These are phyloP conservation scores for Calocybe gangraenosa DNA, from an alignment of 768 basidiomycete genomes.

Conservation along the genomic window DNA sequence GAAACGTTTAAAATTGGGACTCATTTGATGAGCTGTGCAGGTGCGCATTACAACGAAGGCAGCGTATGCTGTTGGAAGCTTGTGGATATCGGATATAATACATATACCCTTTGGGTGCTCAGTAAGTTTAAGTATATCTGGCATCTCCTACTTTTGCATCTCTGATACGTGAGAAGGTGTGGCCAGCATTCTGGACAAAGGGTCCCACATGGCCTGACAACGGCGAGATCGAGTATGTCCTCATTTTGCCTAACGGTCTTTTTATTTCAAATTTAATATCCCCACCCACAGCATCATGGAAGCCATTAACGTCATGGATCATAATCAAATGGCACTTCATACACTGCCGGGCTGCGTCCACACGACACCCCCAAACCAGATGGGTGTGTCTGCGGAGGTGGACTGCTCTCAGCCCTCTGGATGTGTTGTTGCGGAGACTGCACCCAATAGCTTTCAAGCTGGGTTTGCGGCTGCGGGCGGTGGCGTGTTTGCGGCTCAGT, in stretches of 20 bases:
- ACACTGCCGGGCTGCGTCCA: conserved; percentile 45
- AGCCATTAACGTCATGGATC: conserved; percentile 67
- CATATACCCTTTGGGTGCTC: conserved; percentile 52
- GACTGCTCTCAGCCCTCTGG: conserved; percentile 62
- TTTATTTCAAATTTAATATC: too few species aligned
- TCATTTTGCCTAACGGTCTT: not conserved
- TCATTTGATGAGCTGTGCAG: conserved; percentile 17
- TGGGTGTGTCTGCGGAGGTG: conserved; percentile 45
- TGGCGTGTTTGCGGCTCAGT: conserved; percentile 74
- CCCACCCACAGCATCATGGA: conserved; percentile 77
- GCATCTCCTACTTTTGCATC: not conserved
- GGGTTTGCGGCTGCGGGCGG: conserved; percentile 69
- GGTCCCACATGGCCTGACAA: conserved; percentile 37
- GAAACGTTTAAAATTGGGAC: too few species aligned
- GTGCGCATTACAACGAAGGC: conserved; percentile 41
- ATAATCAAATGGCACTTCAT: conserved; percentile 80
- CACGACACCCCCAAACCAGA: conserved; percentile 32
- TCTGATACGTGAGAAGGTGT: conserved; percentile 32
- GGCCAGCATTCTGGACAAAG: conserved; percentile 49
- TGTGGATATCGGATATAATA: conserved; percentile 40
- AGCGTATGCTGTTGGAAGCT: conserved; percentile 37
- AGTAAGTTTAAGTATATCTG: conserved; percentile 24
- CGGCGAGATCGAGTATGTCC: conserved; percentile 44
- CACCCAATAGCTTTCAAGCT: conserved; percentile 57
- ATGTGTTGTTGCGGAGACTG: conserved; percentile 59